These are phyloP conservation scores for Monascus ruber DNA, from an alignment of 2,329 filamentous ascomycete genomes.

Conservation along the genomic window DNA sequence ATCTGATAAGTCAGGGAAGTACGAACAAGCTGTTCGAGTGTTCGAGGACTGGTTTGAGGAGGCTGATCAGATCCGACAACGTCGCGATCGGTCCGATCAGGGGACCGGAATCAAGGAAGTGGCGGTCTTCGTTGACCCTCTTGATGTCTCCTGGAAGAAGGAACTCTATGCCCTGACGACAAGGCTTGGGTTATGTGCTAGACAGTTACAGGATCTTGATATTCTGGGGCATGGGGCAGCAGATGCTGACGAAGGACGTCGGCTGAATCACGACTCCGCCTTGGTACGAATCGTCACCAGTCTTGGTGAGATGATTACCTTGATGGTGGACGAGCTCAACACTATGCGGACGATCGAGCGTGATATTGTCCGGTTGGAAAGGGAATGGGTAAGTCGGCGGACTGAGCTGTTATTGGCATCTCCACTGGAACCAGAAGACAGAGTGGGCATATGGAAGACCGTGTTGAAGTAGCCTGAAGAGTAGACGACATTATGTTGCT, in stretches of 20 bases:
- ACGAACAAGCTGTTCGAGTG: slow-evolving; percentile 15
- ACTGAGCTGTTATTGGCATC: slow-evolving; percentile 13
- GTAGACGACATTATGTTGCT: slow-evolving; percentile 1
- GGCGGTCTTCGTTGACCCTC: slow-evolving; percentile 22
- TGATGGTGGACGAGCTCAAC: slow-evolving; percentile 28
- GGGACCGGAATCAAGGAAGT: slow-evolving; percentile 3
- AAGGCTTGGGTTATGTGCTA: slow-evolving; percentile 23
- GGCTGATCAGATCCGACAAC: slow-evolving; percentile 14
- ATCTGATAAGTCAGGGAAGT: slow-evolving; percentile 13
- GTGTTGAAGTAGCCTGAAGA: not conserved
- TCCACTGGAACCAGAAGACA: slow-evolving; percentile 3
- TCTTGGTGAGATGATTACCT: slow-evolving; percentile 17
- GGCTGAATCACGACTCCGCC: slow-evolving; percentile 17
- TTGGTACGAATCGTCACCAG: slow-evolving; percentile 18
- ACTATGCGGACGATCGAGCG: slow-evolving; percentile 24
- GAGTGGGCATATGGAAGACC: slow-evolving; percentile 17
- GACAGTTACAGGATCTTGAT: slow-evolving; percentile 27
- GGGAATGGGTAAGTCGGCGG: slow-evolving; percentile 18
- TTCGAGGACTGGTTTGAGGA: slow-evolving; percentile 29
- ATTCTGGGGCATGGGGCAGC: slow-evolving; percentile 8
- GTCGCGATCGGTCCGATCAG: slow-evolving; percentile 7
- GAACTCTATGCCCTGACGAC: slow-evolving; percentile 16
- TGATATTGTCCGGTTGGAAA: slow-evolving; percentile 24
- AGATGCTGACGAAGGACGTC: slow-evolving; percentile 13
- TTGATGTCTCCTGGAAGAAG: slow-evolving; percentile 24